Evolutionary conservation across 805 yeast genomes (phyloP), one percentile per base, ranked within the genome.

Genomic region (Dipodascopsis uninucleata): DNA sequence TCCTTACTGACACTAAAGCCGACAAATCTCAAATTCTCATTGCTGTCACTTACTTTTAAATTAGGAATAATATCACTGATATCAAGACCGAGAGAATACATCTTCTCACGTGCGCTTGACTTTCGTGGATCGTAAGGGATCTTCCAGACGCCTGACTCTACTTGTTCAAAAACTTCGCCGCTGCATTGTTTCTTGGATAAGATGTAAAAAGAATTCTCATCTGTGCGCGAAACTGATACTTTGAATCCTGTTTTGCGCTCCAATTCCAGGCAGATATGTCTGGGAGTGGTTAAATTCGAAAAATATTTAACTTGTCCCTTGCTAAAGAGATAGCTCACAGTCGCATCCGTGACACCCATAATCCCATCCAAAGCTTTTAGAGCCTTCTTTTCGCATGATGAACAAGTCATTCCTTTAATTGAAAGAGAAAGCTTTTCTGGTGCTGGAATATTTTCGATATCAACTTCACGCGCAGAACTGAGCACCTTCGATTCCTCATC

Each of bases 381-480:
- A 14, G 41, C 44, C 20, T 47, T 47, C 18, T n/a, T 20, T 21
- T 47, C 51, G 31, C 51, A 47, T 18, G 44, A 37, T 5, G 51
- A 33, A 25, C 51, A 47, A 18, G 47, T 47, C 51, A 47, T 47
- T 4, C 51, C 51, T 14, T 26, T 32, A 8, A 46, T 42, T 2
- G 50, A 45, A 10, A 45, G 37, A 3, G 43, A 31, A 16, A 45
- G 31, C 5, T 38, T 26, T 28, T 45, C 47, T 3, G 21, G 14
- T 5, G 36, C 18, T 5, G 16, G 14, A 2, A 25, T 26, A 10
- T 39, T 29, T 26, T 45, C 50, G 22, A 42, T 18, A 28, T 45
- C 50, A 22, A 12, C 8, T 9, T 36, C 37, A 12, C n/a, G n/a
- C n/a, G n/a, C n/a, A n/a, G n/a, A 17, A 14, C 7, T 10, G 40